Conservation (phyloP, 768 basidiomycete genomes). For the Leccinum subgranulosum region DNA sequence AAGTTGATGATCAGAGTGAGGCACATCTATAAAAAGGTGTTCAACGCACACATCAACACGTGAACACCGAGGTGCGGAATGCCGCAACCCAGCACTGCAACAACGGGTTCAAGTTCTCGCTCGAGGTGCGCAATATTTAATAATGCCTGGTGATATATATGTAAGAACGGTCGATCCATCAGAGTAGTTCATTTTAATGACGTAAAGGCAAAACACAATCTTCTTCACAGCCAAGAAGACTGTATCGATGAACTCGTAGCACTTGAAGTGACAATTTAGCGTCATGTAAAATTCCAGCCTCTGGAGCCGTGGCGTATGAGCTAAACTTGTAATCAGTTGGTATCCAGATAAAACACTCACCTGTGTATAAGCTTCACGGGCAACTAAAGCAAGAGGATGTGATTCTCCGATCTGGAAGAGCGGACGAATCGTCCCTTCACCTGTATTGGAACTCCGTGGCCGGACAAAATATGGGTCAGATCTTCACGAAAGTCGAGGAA, state of each 20-base stretch:
- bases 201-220: conserved; percentile 26
- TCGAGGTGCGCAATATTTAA: conserved; percentile 43
- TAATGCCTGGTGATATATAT: conserved; percentile 97
- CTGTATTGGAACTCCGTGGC: too few relatives aligned
- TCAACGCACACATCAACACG: conserved; percentile 85
- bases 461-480: too few relatives aligned
- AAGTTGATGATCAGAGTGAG: conserved; percentile 35
- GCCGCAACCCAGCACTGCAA: conserved; percentile 94
- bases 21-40: neutral
- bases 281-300: conserved; percentile 92
- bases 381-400: too few relatives aligned
- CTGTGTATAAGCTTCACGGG: too few relatives aligned
- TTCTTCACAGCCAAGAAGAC: conserved; percentile 80
- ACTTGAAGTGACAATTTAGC: conserved; percentile 86
- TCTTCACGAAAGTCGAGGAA: too few relatives aligned
- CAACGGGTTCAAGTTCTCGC: neutral
- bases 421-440: too few relatives aligned
- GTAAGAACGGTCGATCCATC: conserved; percentile 57
- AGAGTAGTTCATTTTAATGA: neutral
- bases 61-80: conserved; percentile 81
- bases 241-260: conserved; percentile 91
- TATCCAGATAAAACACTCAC: too few relatives aligned
- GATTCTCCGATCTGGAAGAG: too few relatives aligned
- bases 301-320: conserved; percentile 36
- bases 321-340: conserved; percentile 30